Evolutionary conservation across 164 flowering plant genomes (phyloP).

Genomic region (Vitis cinerea): DNA sequence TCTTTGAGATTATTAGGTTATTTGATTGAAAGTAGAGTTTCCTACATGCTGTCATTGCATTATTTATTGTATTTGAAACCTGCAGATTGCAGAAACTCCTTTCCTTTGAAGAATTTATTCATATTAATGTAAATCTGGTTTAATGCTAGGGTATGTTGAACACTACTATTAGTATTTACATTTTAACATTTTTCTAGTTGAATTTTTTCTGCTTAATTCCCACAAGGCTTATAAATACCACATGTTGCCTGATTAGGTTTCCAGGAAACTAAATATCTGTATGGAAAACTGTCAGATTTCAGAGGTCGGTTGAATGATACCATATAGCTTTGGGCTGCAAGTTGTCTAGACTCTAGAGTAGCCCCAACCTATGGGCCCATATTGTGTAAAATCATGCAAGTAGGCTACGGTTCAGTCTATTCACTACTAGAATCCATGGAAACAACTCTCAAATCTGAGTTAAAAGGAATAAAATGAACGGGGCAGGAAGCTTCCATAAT

Average conservation of each 20-base stretch:
- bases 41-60: background rate
- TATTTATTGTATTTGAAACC: background rate
- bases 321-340: slow-evolving; percentile 21
- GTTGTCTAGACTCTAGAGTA: slow-evolving; percentile 17
- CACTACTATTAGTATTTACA: background rate
- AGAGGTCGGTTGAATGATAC: slow-evolving; percentile 13
- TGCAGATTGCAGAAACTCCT: no score
- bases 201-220: background rate
- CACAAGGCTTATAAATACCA: background rate
- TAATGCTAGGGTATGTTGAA: background rate
- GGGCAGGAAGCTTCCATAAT: background rate
- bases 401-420: slow-evolving; percentile 16
- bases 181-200: background rate
- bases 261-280: slow-evolving; percentile 15
- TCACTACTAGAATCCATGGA: slow-evolving; percentile 5
- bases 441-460: background rate
- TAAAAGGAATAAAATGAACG: slow-evolving; percentile 1
- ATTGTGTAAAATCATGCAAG: slow-evolving; percentile 13
- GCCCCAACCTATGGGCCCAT: slow-evolving; percentile 22
- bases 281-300: slow-evolving; percentile 13
- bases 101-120: background rate
- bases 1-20: background rate
- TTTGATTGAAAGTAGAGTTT: background rate
- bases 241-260: background rate
- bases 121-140: background rate